Conservation (phyloP, 192 early-diverging fungal species). For the Backusella tarrabulga region DNA sequence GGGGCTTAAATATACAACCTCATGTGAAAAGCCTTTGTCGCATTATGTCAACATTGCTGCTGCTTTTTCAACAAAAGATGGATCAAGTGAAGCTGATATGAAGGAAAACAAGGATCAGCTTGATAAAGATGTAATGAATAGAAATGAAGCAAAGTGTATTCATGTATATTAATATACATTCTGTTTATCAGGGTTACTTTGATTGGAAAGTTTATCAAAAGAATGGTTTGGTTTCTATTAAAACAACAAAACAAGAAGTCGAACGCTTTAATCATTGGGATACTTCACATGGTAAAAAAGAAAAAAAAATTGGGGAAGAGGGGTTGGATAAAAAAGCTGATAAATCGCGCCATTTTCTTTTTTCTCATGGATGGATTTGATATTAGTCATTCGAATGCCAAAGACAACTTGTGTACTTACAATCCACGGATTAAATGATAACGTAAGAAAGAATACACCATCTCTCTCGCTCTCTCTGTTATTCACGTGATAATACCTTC, state of each 20-base stretch:
- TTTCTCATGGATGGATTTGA: neutral
- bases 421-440: slow-evolving; percentile 49
- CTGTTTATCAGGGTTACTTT: slow-evolving; percentile 23
- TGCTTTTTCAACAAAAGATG: slow-evolving; percentile 25
- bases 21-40: slow-evolving; percentile 26
- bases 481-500: neutral
- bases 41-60: slow-evolving; percentile 34
- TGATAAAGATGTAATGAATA: neutral
- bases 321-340: neutral
- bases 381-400: slow-evolving; percentile 46
- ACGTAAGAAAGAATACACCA: slow-evolving; percentile 30
- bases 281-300: slow-evolving; percentile 17
- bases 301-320: no score
- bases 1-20: slow-evolving; percentile 34
- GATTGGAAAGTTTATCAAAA: slow-evolving; percentile 17
- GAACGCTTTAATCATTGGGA: slow-evolving; percentile 27
- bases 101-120: slow-evolving; percentile 8
- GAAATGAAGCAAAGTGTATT: neutral
- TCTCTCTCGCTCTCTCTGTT: neutral
- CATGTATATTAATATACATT: neutral
- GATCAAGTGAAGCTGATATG: neutral
- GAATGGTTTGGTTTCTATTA: slow-evolving; percentile 9
- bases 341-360: neutral
- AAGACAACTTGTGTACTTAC: slow-evolving; percentile 48
- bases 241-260: slow-evolving; percentile 17